Percentiles rank a stretch among this genome's conserved stretches.
These are phyloP conservation scores for Leccinum sublutescens DNA, from an alignment of 768 basidiomycete species.

Conservation along the genomic window DNA sequence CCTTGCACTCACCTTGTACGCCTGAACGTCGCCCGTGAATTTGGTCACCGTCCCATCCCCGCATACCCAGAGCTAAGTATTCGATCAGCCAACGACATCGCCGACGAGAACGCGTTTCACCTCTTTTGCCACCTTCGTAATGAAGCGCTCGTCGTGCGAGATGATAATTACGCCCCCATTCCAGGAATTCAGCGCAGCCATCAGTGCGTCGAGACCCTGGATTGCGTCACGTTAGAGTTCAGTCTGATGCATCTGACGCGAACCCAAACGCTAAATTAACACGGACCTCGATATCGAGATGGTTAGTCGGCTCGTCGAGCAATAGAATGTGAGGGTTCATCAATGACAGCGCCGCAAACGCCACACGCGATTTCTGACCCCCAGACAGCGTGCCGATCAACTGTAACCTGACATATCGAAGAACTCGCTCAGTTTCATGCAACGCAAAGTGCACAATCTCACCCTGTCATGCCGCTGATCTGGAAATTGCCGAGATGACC, in stretches of 20 bases:
- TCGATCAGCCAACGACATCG: conserved; percentile 1
- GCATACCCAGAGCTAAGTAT: conserved; percentile 84
- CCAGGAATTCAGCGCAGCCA: conserved; percentile 76
- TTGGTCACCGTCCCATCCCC: conserved; percentile 77
- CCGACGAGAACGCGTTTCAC: conserved; percentile 33
- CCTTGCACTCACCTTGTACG: conserved; percentile 69
- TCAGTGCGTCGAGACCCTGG: conserved; percentile 92
- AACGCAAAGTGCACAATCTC: conserved; percentile 13
- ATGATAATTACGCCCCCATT: conserved; percentile 92
- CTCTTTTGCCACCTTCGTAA: conserved; percentile 84
- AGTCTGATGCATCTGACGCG: not conserved
- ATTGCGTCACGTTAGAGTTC: conserved; percentile 5
- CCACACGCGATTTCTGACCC: conserved; percentile 95
- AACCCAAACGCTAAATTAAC: not conserved
- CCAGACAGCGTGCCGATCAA: conserved; percentile 89
- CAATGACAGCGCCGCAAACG: conserved; percentile 84
- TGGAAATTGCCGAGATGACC: conserved; percentile 96
- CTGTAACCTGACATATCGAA: conserved; percentile 55
- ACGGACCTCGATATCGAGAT: conserved; percentile 86
- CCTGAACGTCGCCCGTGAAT: conserved; percentile 87
- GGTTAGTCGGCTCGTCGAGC: conserved; percentile 97
- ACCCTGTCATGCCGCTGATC: conserved; percentile 95
- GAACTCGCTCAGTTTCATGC: not conserved
- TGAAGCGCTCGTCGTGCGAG: conserved; percentile 95
- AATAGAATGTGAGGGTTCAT: conserved; percentile 89